These are phyloP conservation scores for Umbelopsis sp. DNA, from an alignment of 192 early-diverging fungal species.

Conservation along the genomic window DNA sequence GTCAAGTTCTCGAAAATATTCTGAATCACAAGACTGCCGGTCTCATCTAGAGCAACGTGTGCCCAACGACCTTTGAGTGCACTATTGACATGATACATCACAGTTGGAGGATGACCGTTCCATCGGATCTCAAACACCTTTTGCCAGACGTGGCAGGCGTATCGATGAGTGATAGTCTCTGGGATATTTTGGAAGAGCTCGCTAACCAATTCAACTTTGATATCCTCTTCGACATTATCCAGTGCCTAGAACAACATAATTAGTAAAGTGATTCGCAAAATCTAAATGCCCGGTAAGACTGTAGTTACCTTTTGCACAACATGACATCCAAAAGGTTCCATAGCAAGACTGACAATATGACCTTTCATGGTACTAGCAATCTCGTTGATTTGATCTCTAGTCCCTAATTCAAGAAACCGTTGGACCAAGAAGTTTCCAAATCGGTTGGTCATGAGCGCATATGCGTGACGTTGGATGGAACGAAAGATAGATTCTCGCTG, in stretches of 20 bases:
- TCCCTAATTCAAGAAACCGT: conserved; percentile 65
- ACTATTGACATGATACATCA: conserved; percentile 63
- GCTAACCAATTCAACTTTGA: conserved; percentile 56
- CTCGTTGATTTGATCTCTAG: conserved; percentile 56
- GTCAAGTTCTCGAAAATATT: conserved; percentile 77
- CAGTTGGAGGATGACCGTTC: conserved; percentile 46
- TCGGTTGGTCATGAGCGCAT: conserved; percentile 68
- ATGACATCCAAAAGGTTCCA: conserved; percentile 80
- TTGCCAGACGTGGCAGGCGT: conserved; percentile 84
- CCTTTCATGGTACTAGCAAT: conserved; percentile 63
- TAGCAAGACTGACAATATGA: conserved; percentile 60
- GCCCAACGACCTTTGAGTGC: conserved; percentile 64
- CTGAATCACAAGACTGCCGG: conserved; percentile 74
- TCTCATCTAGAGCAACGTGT: conserved; percentile 73
- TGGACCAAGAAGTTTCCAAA: conserved; percentile 83
- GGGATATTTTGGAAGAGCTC: conserved; percentile 64
- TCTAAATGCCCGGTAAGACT: no score
- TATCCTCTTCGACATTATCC: conserved; percentile 64
- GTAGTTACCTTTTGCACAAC: conserved; percentile 68
- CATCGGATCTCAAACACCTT: conserved; percentile 75
- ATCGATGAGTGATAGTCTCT: conserved; percentile 74
- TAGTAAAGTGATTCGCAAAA: background rate
- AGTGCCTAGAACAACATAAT: conserved; percentile 43
- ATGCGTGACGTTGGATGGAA: conserved; percentile 55
- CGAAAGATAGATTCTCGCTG: conserved; percentile 62